Percentiles rank a stretch among this genome's conserved stretches.
phyloP scores from a whole-genome alignment of 306 rosid genomes.

The Ammopiptanthus mongolicus region DNA sequence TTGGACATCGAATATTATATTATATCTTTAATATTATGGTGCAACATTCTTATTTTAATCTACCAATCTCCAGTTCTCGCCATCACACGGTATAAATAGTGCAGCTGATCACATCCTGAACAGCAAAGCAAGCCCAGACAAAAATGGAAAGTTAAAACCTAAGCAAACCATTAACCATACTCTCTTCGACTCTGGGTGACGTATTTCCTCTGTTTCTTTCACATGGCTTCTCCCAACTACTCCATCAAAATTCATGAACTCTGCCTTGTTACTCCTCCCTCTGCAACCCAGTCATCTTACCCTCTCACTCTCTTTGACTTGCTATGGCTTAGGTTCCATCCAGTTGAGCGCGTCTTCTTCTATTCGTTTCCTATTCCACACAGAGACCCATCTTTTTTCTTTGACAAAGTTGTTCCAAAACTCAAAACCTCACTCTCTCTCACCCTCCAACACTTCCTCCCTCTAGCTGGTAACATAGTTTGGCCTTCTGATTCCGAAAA shows the following conservation, averaged over 20 bases:
- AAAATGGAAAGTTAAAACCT: no score
- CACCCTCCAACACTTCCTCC: conserved; percentile 42
- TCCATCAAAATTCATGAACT: neutral
- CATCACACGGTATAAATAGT: no score
- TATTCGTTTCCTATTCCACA: conserved; percentile 9
- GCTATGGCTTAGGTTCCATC: conserved; percentile 36
- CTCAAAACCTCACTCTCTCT: conserved; percentile 51
- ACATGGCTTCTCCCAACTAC: neutral
- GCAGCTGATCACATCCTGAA: no score
- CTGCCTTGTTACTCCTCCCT: neutral
- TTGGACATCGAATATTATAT: no score
- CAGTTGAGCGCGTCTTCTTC: conserved; percentile 39
- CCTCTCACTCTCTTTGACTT: conserved; percentile 38
- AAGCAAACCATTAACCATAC: no score
- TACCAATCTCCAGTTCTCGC: no score
- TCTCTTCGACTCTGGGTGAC: no score
- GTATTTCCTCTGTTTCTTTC: neutral
- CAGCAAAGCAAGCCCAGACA: no score
- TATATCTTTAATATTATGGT: no score
- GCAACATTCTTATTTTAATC: no score
- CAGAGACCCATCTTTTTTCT: neutral
- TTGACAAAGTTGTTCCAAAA: conserved; percentile 18
- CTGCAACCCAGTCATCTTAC: neutral
- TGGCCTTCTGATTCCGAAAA: conserved; percentile 38
- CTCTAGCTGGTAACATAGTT: conserved; percentile 33